A percentile compares a stretch with the other conserved stretches of the same genome.
phyloP scores from a whole-genome alignment of 192 early-diverging fungal species.

The Entomortierella parvispora region DNA sequence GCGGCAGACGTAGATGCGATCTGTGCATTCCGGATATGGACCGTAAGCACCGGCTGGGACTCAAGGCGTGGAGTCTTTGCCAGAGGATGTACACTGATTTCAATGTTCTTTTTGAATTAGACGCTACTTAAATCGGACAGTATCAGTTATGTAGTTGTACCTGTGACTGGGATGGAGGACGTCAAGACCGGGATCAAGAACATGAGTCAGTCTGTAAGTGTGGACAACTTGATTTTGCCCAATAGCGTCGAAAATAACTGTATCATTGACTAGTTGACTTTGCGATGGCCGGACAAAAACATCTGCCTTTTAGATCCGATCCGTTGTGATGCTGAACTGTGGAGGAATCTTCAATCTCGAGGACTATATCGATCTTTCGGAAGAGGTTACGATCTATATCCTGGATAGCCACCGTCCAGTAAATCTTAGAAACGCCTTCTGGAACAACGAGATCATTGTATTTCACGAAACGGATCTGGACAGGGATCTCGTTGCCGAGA shows the following conservation, averaged over 20 bases:
- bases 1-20: conserved; percentile 83
- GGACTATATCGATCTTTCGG: conserved; percentile 70
- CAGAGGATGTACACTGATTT: too few species aligned
- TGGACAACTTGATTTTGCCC: not conserved
- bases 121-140: conserved; percentile 82
- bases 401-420: conserved; percentile 91
- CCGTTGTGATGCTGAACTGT: conserved; percentile 87
- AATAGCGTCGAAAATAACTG: too few species aligned
- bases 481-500: conserved; percentile 68
- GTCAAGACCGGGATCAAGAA: conserved; percentile 65
- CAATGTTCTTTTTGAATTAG: conserved; percentile 29
- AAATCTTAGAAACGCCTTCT: conserved; percentile 84
- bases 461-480: conserved; percentile 90
- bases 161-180: conserved; percentile 69
- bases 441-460: conserved; percentile 80
- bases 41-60: conserved; percentile 52
- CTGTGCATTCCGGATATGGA: conserved; percentile 83
- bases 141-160: conserved; percentile 84
- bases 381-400: conserved; percentile 78
- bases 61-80: not conserved
- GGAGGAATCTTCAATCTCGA: conserved; percentile 69
- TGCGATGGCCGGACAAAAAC: not conserved
- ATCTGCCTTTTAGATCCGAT: conserved; percentile 63
- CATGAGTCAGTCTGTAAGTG: conserved; percentile 61
- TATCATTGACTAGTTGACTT: not conserved